Evolutionary conservation across 1,139 yeast genomes (phyloP), one percentile per base, ranked within the genome.

Genomic region (Candida sp.): DNA sequence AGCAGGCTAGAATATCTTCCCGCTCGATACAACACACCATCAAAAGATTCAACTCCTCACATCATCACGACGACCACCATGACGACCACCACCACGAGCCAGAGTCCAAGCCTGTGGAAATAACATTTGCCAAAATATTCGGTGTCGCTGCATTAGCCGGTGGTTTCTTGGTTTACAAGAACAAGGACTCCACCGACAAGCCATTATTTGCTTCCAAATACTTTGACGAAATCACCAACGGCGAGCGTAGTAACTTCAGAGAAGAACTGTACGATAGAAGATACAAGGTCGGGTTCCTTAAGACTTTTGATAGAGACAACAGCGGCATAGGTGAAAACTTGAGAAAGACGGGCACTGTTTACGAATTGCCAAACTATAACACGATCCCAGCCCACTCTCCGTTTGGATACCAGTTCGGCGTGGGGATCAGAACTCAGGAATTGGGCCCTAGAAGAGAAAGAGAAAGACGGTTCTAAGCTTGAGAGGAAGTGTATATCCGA

Each of bases 361-460:
- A 67, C 22, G 65, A 69, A 7, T 58, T 68, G 8, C 58, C 68
- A 33, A 72, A 79, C 35, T 65, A 69, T 42, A 69, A 61, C 44
- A 64, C 75, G 55, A 76, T 77, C 57, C 77, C 77, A 44, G 65
- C 80, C n/a, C 80, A 75, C 58, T 75, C 81, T 22, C 72, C 80
- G 12, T 65, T 54, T 54, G 78, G 78, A 22, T 57, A 63, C 51
- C 78, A 75, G 61, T 77, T 70, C 57, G 82, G 82, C 52, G 77
- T 76, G 41, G 81, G 81, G 55, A 76, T 77, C 50, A 75, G 75
- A 62, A 72, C 77, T 46, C 71, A 66, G 59, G 63, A 68, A 52
- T 73, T 77, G 63, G 81, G 81, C 31, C 81, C 81, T 47, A 75
- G 82, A 70, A 76, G 63, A 62, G 80, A 76, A 61, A 70, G 76